Base-by-base conservation (phyloP, 169 alveolate species). In the Plasmodium billcollinsi region DNA sequence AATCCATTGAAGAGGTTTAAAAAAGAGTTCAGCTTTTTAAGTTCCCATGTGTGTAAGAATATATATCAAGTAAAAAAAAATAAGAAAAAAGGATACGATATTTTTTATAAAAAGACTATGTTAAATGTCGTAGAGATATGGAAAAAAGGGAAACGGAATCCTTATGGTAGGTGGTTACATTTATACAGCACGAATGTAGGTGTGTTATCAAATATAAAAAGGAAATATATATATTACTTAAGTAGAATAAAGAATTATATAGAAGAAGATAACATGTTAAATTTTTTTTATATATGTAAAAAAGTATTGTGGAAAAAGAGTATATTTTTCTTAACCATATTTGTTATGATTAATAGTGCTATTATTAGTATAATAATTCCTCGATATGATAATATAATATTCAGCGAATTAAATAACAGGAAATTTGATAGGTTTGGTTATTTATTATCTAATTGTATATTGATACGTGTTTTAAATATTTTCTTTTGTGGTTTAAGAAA, bases 211-310 rank as follows among this genome's bases (percentile, higher is more conserved):
- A 61, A 61, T 18, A 61, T 15, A 61, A 61, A 61, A 61, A 15
- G 4, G 7, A 12, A 20, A 20, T 15, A n/a, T 11, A n/a, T 0
- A 61, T 18, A 26, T n/a, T 15, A 52, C 6, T n/a, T n/a, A 7
- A 8, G 8, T 1, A 52, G n/a, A 21, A 4, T 61, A 24, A 61
- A 26, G 21, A 65, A 49, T 26, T 76, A 21, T 65, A 24, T 76
- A 50, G 21, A 63, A 5, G 76, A 76, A 49, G 69, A 65, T 39
- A 62, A 76, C 45, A 76, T 76, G 75, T 1, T 76, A 39, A 62
- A 76, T 45, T 76, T 76, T 47, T n/a, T 76, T n/a, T 76, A 75
- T 66, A 29, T 76, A 76, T 58, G 66, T 49, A 76, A 76, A 76
- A 76, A 76, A 26, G 33, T 63, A 3, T 63, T 76, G 11, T 76